Conservation (phyloP, 352 stramenopile species). For the Globisporangium emineosum region DNA sequence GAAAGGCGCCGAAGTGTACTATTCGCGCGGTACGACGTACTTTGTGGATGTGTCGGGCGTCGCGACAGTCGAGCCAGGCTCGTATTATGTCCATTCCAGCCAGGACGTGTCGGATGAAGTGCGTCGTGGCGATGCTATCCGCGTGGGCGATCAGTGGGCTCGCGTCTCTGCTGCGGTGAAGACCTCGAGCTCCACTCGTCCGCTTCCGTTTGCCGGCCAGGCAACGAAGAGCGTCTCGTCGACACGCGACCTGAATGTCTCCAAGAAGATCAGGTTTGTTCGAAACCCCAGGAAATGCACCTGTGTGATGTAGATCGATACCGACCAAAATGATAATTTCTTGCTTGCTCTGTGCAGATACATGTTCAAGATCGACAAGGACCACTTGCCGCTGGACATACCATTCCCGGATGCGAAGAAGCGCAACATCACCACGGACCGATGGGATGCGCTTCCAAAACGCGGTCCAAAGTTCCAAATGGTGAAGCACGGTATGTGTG, state of each 20-base stretch:
- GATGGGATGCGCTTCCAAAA: slow-evolving; percentile 70
- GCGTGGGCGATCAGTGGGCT: slow-evolving; percentile 79
- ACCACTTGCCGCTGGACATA: slow-evolving; percentile 74
- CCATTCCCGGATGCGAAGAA: slow-evolving; percentile 72
- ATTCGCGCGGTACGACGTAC: slow-evolving; percentile 58
- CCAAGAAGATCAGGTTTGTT: slow-evolving; percentile 58
- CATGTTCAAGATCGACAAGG: slow-evolving; percentile 84
- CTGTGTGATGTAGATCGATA: too few relatives aligned
- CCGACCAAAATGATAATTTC: too few relatives aligned
- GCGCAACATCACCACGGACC: slow-evolving; percentile 55
- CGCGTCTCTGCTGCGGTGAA: slow-evolving; percentile 77
- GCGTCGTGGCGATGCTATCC: slow-evolving; percentile 68
- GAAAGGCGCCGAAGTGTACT: slow-evolving; percentile 76
- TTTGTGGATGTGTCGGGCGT: slow-evolving; percentile 73
- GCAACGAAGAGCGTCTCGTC: slow-evolving; percentile 77
- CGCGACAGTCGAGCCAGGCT: slow-evolving; percentile 69
- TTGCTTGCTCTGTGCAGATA: slow-evolving; percentile 32
- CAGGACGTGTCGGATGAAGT: slow-evolving; percentile 71
- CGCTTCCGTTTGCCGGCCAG: slow-evolving; percentile 65
- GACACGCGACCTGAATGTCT: slow-evolving; percentile 72
- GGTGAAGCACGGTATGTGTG: slow-evolving; percentile 62
- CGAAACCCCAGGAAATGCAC: too few relatives aligned
- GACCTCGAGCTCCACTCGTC: slow-evolving; percentile 63
- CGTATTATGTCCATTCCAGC: slow-evolving; percentile 59
- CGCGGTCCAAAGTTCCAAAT: slow-evolving; percentile 73